Evolutionary conservation across 2,329 filamentous ascomycete species (phyloP), one percentile per base, ranked within the genome.

Genomic region (Epichloe gansuensis): DNA sequence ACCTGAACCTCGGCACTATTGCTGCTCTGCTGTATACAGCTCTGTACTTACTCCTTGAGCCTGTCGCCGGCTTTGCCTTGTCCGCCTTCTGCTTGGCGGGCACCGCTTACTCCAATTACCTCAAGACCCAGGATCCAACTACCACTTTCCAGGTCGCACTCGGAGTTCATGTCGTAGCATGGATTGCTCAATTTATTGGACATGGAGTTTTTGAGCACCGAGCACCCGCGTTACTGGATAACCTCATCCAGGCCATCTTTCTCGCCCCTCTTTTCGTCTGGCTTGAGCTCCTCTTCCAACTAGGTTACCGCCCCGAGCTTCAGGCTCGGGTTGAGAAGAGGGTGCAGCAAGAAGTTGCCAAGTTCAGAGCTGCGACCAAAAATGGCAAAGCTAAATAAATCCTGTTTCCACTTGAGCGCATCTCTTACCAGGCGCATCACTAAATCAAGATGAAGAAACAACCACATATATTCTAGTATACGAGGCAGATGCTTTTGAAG

Each of bases 191-290:
- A 65, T 96, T 98, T 64, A 61, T 97, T 49, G 93, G 93, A 31
- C 93, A 98, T 64, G 90, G 89, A 39, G 81, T 78, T 49, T 97
- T 89, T 60, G 93, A 97, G 69, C 82, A 87, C 21, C 81, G 91
- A 50, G 88, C 90, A 3, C 93, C 91, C 7, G 91, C 90, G 4
- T 71, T 97, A 57, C 72, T 97, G 47, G 90, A 97, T 70, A 97
- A 96, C 63, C 71, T 97, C 42, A 76, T 94, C 47, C 93, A 97
- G 70, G 90, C 93, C 31, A 68, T 97, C 57, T 91, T 97, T 63
- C 76, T 97, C 25, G 93, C 93, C 0, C 93, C 93, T 8, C 85
- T 98, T 63, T 98, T 97, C 61, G 91, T 97, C 53, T 98, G 93
- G 87, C 85, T 98, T 61, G 90, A 97, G 72, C 71, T 94, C 25